phyloP scores from a whole-genome alignment of 331 rosid genomes.

The Ulmus americana region DNA sequence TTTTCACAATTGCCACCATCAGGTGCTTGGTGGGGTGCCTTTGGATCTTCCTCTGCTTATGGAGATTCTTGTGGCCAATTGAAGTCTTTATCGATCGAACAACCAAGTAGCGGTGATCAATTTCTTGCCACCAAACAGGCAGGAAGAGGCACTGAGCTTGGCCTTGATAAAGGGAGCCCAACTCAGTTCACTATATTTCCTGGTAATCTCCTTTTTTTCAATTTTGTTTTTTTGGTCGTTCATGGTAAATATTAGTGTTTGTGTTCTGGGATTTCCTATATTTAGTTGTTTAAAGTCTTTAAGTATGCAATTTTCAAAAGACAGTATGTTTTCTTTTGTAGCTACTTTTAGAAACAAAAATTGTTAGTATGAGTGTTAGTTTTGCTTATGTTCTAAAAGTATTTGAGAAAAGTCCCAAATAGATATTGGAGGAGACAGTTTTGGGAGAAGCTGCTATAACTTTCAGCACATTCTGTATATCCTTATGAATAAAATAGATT shows the following conservation, averaged over 20 bases:
- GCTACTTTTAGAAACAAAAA: no score
- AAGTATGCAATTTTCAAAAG: not conserved
- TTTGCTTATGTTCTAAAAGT: no score
- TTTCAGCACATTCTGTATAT: no score
- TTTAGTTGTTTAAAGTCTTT: not conserved
- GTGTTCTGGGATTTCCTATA: not conserved
- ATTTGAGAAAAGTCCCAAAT: no score
- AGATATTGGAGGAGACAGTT: no score
- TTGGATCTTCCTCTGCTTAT: constrained; percentile 49
- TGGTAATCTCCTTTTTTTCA: constrained; percentile 35
- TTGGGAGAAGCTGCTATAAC: no score
- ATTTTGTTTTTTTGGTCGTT: not conserved
- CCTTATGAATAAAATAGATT: no score
- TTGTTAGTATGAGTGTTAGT: no score
- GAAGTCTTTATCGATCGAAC: constrained; percentile 57
- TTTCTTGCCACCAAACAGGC: constrained; percentile 35
- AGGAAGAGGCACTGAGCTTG: constrained; percentile 43
- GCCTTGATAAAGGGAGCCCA: constrained; percentile 41
- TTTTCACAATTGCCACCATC: constrained; percentile 7
- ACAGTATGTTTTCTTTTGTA: not conserved
- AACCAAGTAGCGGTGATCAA: constrained; percentile 42
- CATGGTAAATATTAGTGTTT: not conserved
- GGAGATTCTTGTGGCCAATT: constrained; percentile 62
- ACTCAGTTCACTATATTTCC: constrained; percentile 62
- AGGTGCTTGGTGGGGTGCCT: constrained; percentile 65